phyloP scores from a whole-genome alignment of 2,329 filamentous ascomycete genomes.

The Iodosphaeria phyllophila region DNA sequence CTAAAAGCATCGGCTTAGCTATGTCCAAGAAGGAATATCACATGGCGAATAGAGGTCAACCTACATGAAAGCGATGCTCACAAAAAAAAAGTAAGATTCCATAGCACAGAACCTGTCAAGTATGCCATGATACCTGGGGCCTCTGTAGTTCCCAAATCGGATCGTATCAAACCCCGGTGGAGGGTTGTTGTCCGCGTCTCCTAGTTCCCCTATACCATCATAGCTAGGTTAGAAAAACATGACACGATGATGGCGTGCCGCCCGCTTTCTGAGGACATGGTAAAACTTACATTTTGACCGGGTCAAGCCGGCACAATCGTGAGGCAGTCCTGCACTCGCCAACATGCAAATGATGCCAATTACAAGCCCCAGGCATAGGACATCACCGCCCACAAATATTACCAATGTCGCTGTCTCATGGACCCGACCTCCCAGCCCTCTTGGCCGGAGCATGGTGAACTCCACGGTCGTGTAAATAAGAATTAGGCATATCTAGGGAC shows the following conservation, averaged over 20 bases:
- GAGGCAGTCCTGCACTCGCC: conserved; percentile 14
- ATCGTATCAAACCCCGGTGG: conserved; percentile 10
- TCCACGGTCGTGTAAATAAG: conserved; percentile 14
- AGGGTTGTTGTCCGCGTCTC: conserved; percentile 5
- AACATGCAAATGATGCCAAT: conserved; percentile 16
- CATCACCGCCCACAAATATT: conserved; percentile 12
- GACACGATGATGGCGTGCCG: not conserved
- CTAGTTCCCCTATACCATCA: conserved; percentile 1
- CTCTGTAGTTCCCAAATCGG: conserved; percentile 12
- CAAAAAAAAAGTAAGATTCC: conserved; percentile 15
- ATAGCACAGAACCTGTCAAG: conserved; percentile 13
- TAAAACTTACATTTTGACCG: conserved; percentile 6
- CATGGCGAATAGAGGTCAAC: conserved; percentile 2
- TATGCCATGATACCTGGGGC: conserved; percentile 8
- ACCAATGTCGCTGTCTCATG: conserved; percentile 10
- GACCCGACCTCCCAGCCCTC: conserved; percentile 8
- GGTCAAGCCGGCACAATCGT: conserved; percentile 15
- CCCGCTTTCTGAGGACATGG: not conserved
- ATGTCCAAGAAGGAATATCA: not conserved
- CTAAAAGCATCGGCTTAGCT: conserved; percentile 4
- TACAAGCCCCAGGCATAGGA: conserved; percentile 12
- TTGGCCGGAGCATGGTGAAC: conserved; percentile 12
- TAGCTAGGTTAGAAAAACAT: conserved; percentile 2
- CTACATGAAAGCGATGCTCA: conserved; percentile 13
- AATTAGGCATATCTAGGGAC: conserved; percentile 10